Percentiles rank a stretch among this genome's conserved stretches.
Evolutionary conservation across 2,329 filamentous ascomycete genomes (phyloP).

Genomic region (Fusarium begoniae): DNA sequence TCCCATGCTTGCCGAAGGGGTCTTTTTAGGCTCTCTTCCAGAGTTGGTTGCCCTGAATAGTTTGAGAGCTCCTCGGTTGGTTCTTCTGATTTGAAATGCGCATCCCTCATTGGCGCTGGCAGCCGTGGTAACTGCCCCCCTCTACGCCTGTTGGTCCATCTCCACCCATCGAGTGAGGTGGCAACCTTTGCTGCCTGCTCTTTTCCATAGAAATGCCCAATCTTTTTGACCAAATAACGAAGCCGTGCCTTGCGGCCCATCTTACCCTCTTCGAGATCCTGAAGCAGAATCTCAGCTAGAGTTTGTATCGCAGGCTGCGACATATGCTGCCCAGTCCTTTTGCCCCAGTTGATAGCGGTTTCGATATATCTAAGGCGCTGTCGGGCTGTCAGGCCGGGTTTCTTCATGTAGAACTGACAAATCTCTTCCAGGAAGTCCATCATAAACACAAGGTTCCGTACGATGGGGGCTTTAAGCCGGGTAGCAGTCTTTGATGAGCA

Average conservation of each 20-base stretch:
- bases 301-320: constrained; percentile 41
- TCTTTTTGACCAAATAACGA: constrained; percentile 44
- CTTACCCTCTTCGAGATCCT: constrained; percentile 48
- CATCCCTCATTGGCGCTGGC: not conserved
- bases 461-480: not conserved
- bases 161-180: constrained; percentile 34
- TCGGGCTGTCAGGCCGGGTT: constrained; percentile 43
- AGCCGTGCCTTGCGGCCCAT: constrained; percentile 46
- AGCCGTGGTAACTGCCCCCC: not conserved
- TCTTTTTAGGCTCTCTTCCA: not conserved
- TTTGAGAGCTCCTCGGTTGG: not conserved
- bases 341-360: constrained; percentile 39
- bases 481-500: not conserved
- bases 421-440: constrained; percentile 45
- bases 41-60: not conserved
- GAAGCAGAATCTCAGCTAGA: constrained; percentile 42
- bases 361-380: constrained; percentile 45
- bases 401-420: constrained; percentile 43
- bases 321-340: constrained; percentile 35
- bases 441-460: constrained; percentile 7
- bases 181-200: constrained; percentile 27
- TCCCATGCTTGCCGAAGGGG: not conserved
- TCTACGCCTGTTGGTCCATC: constrained; percentile 29
- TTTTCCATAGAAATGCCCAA: constrained; percentile 40
- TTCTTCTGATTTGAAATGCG: not conserved